A percentile compares a stretch with the other conserved stretches of the same genome.
phyloP scores from a whole-genome alignment of 495 filamentous ascomycete genomes.

The Podospora australis region DNA sequence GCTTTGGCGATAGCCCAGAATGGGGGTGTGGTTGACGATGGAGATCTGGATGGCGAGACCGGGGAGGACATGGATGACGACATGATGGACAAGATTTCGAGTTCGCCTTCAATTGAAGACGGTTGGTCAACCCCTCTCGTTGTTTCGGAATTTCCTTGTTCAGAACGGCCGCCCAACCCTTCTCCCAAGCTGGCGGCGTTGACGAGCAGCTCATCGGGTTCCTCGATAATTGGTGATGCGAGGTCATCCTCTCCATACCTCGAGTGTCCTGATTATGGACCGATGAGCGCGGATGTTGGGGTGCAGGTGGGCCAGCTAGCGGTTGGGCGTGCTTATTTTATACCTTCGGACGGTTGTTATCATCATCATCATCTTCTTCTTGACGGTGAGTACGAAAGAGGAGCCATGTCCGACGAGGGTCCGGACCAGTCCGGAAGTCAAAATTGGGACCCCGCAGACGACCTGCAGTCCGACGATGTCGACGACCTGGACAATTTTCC shows the following conservation, averaged over 20 bases:
- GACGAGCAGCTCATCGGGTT: conserved; percentile 21
- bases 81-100: conserved; percentile 95
- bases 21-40: conserved; percentile 59
- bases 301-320: conserved; percentile 29
- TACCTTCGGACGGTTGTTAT: conserved; percentile 34
- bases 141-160: conserved; percentile 32
- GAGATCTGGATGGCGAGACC: conserved; percentile 56
- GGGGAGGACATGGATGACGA: conserved; percentile 80
- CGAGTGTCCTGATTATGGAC: conserved; percentile 42
- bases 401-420: conserved; percentile 17
- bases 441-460: conserved; percentile 10
- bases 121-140: conserved; percentile 59
- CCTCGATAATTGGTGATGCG: conserved; percentile 21
- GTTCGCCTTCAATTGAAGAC: conserved; percentile 96
- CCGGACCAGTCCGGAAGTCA: too few relatives aligned
- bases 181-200: conserved; percentile 27
- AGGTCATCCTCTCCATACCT: conserved; percentile 52
- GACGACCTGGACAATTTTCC: too few relatives aligned
- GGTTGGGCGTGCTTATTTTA: conserved; percentile 12
- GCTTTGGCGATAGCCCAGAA: conserved; percentile 49
- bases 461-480: conserved; percentile 6
- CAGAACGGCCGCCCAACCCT: conserved; percentile 34
- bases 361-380: conserved; percentile 61
- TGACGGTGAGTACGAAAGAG: conserved; percentile 50
- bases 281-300: conserved; percentile 28